phyloP scores from a whole-genome alignment of 2,329 filamentous ascomycete species.

The Hypoxylon sp. region DNA sequence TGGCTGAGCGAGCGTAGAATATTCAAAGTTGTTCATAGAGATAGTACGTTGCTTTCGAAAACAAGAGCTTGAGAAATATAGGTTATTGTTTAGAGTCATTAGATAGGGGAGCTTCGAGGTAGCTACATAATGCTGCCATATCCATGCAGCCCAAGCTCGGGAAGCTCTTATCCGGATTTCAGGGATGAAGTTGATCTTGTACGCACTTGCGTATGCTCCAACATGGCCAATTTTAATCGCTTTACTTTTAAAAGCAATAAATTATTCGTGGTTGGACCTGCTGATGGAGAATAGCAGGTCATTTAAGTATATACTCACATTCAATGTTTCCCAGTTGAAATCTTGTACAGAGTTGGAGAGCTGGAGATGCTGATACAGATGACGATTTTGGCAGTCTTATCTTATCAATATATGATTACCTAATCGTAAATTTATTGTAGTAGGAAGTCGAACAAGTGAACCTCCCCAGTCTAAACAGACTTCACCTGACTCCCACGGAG shows the following conservation, averaged over 20 bases:
- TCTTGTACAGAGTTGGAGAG: background rate
- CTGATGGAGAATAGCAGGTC: background rate
- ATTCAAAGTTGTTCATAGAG: background rate
- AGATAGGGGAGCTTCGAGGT: conserved; percentile 15
- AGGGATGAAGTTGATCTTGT: conserved; percentile 10
- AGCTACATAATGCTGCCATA: conserved; percentile 23
- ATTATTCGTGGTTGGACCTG: background rate
- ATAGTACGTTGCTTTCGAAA: background rate
- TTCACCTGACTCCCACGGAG: background rate
- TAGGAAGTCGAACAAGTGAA: background rate
- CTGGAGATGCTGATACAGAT: background rate
- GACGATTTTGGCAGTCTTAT: background rate
- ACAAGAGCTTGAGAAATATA: background rate
- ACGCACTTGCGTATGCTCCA: background rate
- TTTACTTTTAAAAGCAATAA: background rate
- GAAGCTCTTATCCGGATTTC: conserved; percentile 34
- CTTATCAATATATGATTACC: conserved; percentile 1
- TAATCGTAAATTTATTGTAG: background rate
- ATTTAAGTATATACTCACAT: background rate
- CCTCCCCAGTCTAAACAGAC: background rate
- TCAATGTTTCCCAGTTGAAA: background rate
- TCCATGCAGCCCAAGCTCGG: conserved; percentile 28
- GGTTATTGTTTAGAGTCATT: background rate
- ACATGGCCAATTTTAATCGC: background rate
- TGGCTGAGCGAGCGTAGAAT: background rate